A percentile compares a stretch with the other conserved stretches of the same genome.
Conservation (phyloP, 805 yeast species). For the Millerozyma acaciae region DNA sequence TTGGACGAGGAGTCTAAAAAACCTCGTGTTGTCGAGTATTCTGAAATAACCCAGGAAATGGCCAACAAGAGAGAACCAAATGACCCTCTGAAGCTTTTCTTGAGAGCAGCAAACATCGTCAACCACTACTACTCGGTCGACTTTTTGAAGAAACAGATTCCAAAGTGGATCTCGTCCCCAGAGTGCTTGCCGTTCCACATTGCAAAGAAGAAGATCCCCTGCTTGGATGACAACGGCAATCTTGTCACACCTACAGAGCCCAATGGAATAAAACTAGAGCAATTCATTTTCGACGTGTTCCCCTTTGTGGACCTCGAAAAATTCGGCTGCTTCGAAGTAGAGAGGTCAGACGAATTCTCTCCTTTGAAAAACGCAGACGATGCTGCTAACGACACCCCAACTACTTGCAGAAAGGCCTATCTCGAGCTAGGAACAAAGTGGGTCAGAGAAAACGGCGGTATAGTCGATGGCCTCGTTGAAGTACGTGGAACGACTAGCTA, state of each 20-base stretch:
- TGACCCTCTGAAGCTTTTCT: slow-evolving; percentile 50
- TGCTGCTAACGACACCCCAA: slow-evolving; percentile 79
- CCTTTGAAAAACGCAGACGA: slow-evolving; percentile 92
- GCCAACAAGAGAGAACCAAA: slow-evolving; percentile 60
- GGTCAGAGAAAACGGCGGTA: slow-evolving; percentile 70
- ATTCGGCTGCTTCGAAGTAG: slow-evolving; percentile 92
- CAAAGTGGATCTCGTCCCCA: slow-evolving; percentile 66
- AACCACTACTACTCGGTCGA: slow-evolving; percentile 90
- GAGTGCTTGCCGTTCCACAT: slow-evolving; percentile 84
- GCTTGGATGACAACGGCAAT: slow-evolving; percentile 42
- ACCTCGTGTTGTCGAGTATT: slow-evolving; percentile 93
- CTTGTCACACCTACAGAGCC: slow-evolving; percentile 62
- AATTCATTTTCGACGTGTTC: slow-evolving; percentile 94
- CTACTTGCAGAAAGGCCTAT: slow-evolving; percentile 66
- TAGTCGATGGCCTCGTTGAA: slow-evolving; percentile 57
- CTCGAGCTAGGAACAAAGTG: slow-evolving; percentile 69
- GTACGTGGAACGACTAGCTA: slow-evolving; percentile 75
- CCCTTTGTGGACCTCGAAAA: slow-evolving; percentile 63
- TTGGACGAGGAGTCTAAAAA: slow-evolving; percentile 48
- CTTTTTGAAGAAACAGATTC: slow-evolving; percentile 57
- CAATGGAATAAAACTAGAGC: slow-evolving; percentile 93
- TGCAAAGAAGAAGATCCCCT: slow-evolving; percentile 84
- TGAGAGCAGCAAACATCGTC: slow-evolving; percentile 95
- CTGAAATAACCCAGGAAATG: slow-evolving; percentile 77
- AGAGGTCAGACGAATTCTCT: slow-evolving; percentile 78